Evolutionary conservation across 805 yeast genomes (phyloP), one percentile per base, ranked within the genome.

Genomic region (Cyberlindnera mississippiensis): DNA sequence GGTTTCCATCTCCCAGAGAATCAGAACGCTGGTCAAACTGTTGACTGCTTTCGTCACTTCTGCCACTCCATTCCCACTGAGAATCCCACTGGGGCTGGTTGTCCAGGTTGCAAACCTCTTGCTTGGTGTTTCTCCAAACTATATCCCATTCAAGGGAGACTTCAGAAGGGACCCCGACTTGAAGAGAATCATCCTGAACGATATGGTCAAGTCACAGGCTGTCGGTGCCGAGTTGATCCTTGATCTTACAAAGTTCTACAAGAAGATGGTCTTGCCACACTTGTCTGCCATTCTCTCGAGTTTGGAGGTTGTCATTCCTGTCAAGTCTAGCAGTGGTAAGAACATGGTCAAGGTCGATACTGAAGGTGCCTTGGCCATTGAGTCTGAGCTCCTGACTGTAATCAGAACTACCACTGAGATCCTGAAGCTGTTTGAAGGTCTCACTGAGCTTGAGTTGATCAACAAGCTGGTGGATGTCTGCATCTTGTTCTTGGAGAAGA

Each of bases 81-180:
- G 71, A 46, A 69, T 85, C 7, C 93, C 95, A 3, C 48, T 86
- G 12, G 90, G 91, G 1, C 53, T 64, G 34, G 56, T 83, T 3
- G 55, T 82, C 5, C 57, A 67, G 8, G 45, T 81, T 37, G 65
- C 71, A 17, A 88, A 83, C 52, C 62, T 80, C 11, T 54, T 82
- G 13, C 61, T 76, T 44, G 69, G 80, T 14, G 60, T 86, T 44
- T 78, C 80, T 49, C 61, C 73, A 12, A 75, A 70, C 40, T 78
- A 76, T 46, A 61, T 80, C 28, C 69, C 79, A 2, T 69, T 81
- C 55, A 76, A 73, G 50, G 68, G 73, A 36, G 87, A 81, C 19
- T 38, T 69, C 46, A 71, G 83, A 44, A 69, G 82, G 46, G 83
- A 81, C 53, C 66, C 63, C 8, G 63, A 67, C 9, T 61, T 80